phyloP scores from a whole-genome alignment of 495 filamentous ascomycete genomes.

The Hypoxylon lienhwacheense region DNA sequence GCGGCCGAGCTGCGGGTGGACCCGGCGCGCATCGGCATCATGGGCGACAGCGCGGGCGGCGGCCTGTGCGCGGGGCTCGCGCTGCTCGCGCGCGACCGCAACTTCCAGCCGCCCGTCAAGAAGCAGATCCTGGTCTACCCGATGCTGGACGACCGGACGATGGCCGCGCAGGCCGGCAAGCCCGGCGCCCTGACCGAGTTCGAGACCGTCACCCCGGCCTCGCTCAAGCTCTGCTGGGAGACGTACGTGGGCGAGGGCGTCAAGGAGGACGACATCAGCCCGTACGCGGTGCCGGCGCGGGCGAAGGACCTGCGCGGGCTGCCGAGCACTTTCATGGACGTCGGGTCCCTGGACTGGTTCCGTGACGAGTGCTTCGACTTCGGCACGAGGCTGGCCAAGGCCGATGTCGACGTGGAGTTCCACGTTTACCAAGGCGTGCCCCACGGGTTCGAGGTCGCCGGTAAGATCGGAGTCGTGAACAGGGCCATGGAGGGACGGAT shows the following conservation, averaged over 20 bases:
- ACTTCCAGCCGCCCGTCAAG: constrained; percentile 20
- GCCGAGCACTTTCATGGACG: constrained; percentile 38
- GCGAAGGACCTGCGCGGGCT: constrained; percentile 27
- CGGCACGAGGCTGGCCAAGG: constrained; percentile 37
- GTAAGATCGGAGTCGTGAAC: constrained; percentile 3
- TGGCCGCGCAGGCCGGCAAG: not conserved
- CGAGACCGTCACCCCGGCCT: not conserved
- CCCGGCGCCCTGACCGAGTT: constrained; percentile 8
- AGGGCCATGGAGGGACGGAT: constrained; percentile 14
- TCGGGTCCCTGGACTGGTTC: constrained; percentile 38
- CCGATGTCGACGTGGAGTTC: constrained; percentile 44
- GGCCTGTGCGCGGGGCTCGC: constrained; percentile 21
- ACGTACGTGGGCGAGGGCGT: constrained; percentile 19
- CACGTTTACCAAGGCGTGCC: constrained; percentile 46
- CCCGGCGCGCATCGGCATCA: constrained; percentile 29
- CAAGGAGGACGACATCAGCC: constrained; percentile 10
- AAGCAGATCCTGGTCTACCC: constrained; percentile 36
- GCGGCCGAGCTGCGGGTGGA: constrained; percentile 29
- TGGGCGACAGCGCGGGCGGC: constrained; percentile 40
- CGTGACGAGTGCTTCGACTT: constrained; percentile 43
- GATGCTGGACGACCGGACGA: constrained; percentile 37
- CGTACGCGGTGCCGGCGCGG: constrained; percentile 30
- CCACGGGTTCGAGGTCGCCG: constrained; percentile 25
- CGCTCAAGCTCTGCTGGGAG: constrained; percentile 17
- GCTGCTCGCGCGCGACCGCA: constrained; percentile 33